A percentile compares a stretch with the other conserved stretches of the same genome.
Evolutionary conservation across 306 rosid genomes (phyloP).

Genomic region (Vicia sativa): DNA sequence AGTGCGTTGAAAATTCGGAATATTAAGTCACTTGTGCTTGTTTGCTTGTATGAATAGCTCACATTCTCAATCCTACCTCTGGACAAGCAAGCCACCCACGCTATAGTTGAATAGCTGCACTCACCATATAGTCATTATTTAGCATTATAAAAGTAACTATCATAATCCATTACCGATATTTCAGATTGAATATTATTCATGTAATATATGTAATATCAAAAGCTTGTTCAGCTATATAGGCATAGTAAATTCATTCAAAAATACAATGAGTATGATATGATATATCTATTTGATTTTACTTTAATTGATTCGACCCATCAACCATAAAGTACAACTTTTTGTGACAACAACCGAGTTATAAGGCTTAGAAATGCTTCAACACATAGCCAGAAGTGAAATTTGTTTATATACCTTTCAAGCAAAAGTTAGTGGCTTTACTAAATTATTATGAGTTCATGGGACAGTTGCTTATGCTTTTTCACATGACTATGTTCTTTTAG

Average conservation of each 20-base stretch:
- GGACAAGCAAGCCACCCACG: constrained; percentile 81
- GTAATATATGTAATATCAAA: no score
- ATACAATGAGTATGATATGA: no score
- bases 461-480: constrained; percentile 29
- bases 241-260: no score
- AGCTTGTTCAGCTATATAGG: no score
- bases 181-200: not conserved
- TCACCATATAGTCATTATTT: no score
- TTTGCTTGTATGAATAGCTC: constrained; percentile 74
- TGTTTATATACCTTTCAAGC: no score
- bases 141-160: not conserved
- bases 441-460: not conserved
- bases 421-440: no score
- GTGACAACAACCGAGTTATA: not conserved
- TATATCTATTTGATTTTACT: no score
- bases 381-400: no score
- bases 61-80: constrained; percentile 67
- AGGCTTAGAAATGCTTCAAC: not conserved
- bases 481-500: constrained; percentile 17
- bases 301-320: not conserved
- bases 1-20: constrained; percentile 83
- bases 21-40: constrained; percentile 54
- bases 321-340: constrained; percentile 13
- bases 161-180: no score
- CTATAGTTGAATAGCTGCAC: constrained; percentile 82